Conservation (phyloP, 2,329 filamentous ascomycete genomes). For the Karstenula rhodostoma region DNA sequence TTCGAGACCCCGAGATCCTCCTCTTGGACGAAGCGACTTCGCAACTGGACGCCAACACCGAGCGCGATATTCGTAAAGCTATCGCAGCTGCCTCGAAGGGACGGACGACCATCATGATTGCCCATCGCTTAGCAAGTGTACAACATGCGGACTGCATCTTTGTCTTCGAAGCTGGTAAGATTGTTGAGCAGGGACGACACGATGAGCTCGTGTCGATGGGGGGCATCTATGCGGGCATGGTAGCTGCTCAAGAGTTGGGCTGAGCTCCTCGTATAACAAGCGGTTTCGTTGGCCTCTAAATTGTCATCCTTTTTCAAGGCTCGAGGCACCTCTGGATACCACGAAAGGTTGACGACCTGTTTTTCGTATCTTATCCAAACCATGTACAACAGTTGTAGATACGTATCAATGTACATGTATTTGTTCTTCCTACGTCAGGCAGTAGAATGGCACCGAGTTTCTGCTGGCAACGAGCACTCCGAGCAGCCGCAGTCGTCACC, state of each 20-base stretch:
- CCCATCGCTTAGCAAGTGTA: constrained; percentile 78
- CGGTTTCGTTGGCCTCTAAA: neutral
- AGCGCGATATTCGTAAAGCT: constrained; percentile 53
- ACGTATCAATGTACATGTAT: neutral
- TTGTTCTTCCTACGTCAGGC: neutral
- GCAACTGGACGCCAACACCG: constrained; percentile 56
- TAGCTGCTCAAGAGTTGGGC: constrained; percentile 46
- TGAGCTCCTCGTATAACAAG: constrained; percentile 19
- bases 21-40: constrained; percentile 58
- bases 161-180: constrained; percentile 72
- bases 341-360: neutral
- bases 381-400: neutral
- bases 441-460: neutral
- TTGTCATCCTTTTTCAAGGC: neutral
- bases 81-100: constrained; percentile 52
- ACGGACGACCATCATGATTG: constrained; percentile 75
- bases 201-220: constrained; percentile 60
- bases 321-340: neutral
- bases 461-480: constrained; percentile 1
- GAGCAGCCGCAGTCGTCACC: constrained; percentile 38
- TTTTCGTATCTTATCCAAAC: neutral
- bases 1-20: constrained; percentile 56
- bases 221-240: constrained; percentile 48
- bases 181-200: constrained; percentile 70
- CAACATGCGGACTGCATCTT: constrained; percentile 83